These are phyloP conservation scores for Crithidia expoeki DNA, from an alignment of 208 protist species.

Conservation along the genomic window DNA sequence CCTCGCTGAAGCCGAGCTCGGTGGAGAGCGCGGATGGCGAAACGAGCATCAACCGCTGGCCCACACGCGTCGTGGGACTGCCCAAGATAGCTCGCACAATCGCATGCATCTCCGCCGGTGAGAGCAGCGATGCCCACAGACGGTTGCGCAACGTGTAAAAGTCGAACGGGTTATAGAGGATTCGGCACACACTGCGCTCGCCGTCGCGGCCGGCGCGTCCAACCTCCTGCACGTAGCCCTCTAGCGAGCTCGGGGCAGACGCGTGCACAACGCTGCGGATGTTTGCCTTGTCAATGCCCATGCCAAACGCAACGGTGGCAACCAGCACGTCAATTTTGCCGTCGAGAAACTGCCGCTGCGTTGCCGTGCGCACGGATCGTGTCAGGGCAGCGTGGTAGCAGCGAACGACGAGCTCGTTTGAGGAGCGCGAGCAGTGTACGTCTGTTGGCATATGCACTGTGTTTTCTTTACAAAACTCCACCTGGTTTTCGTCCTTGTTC, in stretches of 20 bases:
- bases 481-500: not conserved
- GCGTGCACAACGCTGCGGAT: conserved; percentile 98
- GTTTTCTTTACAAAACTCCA: not conserved
- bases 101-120: conserved; percentile 55
- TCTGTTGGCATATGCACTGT: not conserved
- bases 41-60: conserved; percentile 64
- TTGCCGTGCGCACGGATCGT: conserved; percentile 42
- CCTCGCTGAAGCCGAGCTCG: conserved; percentile 64
- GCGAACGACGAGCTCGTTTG: conserved; percentile 43
- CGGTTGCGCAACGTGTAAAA: conserved; percentile 93
- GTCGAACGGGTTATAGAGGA: conserved; percentile 94
- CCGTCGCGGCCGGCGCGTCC: conserved; percentile 97
- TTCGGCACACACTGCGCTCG: conserved; percentile 56
- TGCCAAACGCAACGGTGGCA: conserved; percentile 98
- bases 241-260: conserved; percentile 93
- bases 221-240: conserved; percentile 98
- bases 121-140: conserved; percentile 55
- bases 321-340: conserved; percentile 92
- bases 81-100: conserved; percentile 60
- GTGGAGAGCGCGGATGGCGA: conserved; percentile 55
- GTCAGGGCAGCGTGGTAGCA: conserved; percentile 85
- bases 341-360: conserved; percentile 89
- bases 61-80: conserved; percentile 45
- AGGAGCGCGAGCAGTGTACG: no score
- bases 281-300: conserved; percentile 98